phyloP scores from a whole-genome alignment of 345 rosid species.

The Lepidium aucheri region DNA sequence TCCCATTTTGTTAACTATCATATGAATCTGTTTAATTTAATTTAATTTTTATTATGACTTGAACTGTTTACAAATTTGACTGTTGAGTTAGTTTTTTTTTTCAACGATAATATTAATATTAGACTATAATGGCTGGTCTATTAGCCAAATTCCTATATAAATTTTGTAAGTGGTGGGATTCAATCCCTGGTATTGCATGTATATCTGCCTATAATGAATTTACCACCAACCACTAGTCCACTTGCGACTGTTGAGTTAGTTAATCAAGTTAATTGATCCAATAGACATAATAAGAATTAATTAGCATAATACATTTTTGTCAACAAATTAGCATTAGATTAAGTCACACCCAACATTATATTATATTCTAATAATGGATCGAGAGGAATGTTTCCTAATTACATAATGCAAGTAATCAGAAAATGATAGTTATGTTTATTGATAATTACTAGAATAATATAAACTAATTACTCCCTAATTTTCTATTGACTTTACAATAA shows the following conservation, averaged over 20 bases:
- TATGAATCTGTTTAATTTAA: too few relatives aligned
- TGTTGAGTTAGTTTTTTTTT: background rate
- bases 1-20: too few relatives aligned
- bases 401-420: background rate
- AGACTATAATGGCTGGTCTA: too few relatives aligned
- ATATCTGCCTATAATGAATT: too few relatives aligned
- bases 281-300: background rate
- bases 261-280: background rate
- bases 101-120: too few relatives aligned
- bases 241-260: background rate
- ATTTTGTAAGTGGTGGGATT: too few relatives aligned
- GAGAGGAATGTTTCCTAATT: conserved; percentile 17
- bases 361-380: background rate
- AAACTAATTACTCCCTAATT: background rate
- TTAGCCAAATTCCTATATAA: too few relatives aligned
- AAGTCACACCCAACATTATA: background rate
- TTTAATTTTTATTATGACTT: background rate
- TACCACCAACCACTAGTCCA: too few relatives aligned
- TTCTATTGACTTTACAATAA: conserved; percentile 3
- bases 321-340: background rate
- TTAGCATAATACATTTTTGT: background rate
- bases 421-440: background rate
- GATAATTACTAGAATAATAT: conserved; percentile 7
- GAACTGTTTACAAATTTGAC: background rate
- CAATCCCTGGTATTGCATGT: too few relatives aligned